Conservation (phyloP, 768 basidiomycete species). For the Collybia nuda region DNA sequence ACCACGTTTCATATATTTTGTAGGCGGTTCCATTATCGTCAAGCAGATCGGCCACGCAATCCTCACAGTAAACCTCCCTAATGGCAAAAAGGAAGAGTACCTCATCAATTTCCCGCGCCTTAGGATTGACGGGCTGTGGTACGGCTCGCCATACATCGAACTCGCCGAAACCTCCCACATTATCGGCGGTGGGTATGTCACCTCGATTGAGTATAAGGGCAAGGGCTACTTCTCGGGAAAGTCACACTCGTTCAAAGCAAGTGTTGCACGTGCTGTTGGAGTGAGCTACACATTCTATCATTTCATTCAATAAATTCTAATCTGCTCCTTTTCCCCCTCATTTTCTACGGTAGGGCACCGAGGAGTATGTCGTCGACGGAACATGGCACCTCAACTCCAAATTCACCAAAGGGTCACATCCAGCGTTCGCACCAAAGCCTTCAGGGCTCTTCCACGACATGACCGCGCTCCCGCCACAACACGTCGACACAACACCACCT, state of each 20-base stretch:
- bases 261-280: conserved; percentile 26
- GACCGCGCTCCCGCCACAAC: conserved; percentile 59
- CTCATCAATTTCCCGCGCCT: conserved; percentile 91
- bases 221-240: conserved; percentile 95
- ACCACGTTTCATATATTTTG: not conserved
- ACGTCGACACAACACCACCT: conserved; percentile 52
- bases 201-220: conserved; percentile 90
- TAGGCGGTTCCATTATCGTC: conserved; percentile 76
- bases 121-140: conserved; percentile 92
- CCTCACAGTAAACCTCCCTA: conserved; percentile 63
- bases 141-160: conserved; percentile 88
- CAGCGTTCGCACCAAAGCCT: conserved; percentile 22
- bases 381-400: conserved; percentile 76
- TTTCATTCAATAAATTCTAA: not conserved
- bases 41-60: conserved; percentile 95
- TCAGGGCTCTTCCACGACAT: conserved; percentile 76
- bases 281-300: not conserved
- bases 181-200: conserved; percentile 38
- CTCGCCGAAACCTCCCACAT: conserved; percentile 83
- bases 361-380: conserved; percentile 67
- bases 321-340: too few relatives aligned
- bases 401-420: conserved; percentile 32
- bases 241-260: conserved; percentile 90
- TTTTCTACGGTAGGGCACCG: conserved; percentile 7
- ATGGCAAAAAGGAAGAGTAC: conserved; percentile 55